Conservation (phyloP, 208 protist species). For the Wallacemonas sp. region DNA sequence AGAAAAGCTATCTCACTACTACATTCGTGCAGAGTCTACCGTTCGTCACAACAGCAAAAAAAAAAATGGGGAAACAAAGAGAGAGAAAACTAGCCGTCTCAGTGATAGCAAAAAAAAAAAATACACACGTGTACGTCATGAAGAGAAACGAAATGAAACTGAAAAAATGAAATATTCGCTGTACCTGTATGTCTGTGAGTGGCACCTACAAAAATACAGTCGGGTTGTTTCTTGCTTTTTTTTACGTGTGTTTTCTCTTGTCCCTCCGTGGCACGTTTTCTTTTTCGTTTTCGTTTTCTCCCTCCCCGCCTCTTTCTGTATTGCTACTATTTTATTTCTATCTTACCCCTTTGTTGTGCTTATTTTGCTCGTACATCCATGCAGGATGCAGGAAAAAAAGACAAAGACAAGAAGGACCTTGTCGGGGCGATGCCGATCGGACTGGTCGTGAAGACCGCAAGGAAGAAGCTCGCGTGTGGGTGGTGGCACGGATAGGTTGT, state of each 20-base stretch:
- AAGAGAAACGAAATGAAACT: neutral
- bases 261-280: too few species aligned
- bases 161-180: neutral
- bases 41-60: neutral
- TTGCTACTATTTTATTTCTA: constrained; percentile 17
- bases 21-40: too few species aligned
- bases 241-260: constrained; percentile 7
- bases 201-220: too few species aligned
- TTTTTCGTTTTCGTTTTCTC: constrained; percentile 13
- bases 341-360: neutral
- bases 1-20: neutral
- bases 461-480: too few species aligned
- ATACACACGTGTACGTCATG: neutral
- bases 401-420: neutral
- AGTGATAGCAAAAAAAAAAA: neutral
- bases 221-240: constrained; percentile 19
- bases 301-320: neutral
- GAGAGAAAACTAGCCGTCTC: neutral
- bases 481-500: too few species aligned
- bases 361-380: neutral
- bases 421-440: too few species aligned
- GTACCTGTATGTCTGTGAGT: constrained; percentile 16
- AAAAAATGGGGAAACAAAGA: neutral
- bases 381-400: neutral
- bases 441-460: too few species aligned